Percentiles rank a stretch among this genome's conserved stretches.
Conservation (phyloP, 768 basidiomycete species). For the Jaapia argillacea region DNA sequence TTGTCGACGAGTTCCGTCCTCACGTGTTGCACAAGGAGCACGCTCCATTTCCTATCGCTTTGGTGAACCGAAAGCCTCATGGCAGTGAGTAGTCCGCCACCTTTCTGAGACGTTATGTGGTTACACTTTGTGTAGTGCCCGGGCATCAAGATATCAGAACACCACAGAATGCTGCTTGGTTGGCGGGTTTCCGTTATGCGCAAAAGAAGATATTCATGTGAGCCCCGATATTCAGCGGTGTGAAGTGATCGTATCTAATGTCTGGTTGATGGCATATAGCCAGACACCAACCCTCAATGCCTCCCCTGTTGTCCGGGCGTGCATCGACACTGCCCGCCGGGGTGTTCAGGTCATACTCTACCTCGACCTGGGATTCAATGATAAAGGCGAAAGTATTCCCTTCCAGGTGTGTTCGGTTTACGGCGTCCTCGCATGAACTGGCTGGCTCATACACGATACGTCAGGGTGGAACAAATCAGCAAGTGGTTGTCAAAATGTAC, state of each 20-base stretch:
- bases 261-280: conserved; percentile 14
- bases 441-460: conserved; percentile 30
- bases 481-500: conserved; percentile 53
- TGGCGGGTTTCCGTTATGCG: conserved; percentile 52
- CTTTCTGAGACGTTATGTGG: neutral
- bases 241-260: neutral
- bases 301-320: conserved; percentile 44
- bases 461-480: conserved; percentile 69
- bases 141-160: conserved; percentile 35
- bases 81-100: conserved; percentile 28
- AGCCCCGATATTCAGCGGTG: conserved; percentile 9
- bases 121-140: conserved; percentile 18
- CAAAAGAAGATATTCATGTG: conserved; percentile 55
- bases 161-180: conserved; percentile 63
- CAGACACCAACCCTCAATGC: conserved; percentile 72
- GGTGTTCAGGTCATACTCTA: conserved; percentile 53
- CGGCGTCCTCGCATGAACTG: neutral
- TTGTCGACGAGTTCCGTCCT: conserved; percentile 44
- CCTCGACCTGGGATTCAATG: conserved; percentile 42
- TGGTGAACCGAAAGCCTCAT: conserved; percentile 53
- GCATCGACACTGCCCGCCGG: conserved; percentile 49
- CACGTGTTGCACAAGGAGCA: conserved; percentile 52
- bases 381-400: conserved; percentile 44
- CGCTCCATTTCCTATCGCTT: conserved; percentile 49
- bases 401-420: conserved; percentile 32